A percentile compares a stretch with the other conserved stretches of the same genome.
Evolutionary conservation across 225 moss, liverwort and hornwort species (phyloP).

Genomic region (Bryum argenteum): DNA sequence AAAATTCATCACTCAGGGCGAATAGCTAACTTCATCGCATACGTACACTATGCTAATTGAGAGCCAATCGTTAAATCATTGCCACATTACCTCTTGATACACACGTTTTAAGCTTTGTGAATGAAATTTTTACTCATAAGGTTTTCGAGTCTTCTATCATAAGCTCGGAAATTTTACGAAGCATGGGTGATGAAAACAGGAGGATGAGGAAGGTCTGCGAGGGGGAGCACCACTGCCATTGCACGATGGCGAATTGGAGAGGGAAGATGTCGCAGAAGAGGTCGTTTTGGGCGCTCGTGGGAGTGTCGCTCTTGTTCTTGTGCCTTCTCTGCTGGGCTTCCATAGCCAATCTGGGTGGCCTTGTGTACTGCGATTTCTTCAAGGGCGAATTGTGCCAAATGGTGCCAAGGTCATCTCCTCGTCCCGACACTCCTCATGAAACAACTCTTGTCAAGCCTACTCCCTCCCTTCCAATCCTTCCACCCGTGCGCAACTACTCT

Average conservation of each 20-base stretch:
- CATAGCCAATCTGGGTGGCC: conserved; percentile 33
- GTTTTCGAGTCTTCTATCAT: too few species aligned
- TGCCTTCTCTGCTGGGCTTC: conserved; percentile 42
- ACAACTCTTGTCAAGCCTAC: background rate
- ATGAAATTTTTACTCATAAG: too few species aligned
- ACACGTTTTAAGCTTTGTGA: background rate
- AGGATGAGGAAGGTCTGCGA: conserved; percentile 38
- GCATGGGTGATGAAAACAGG: conserved; percentile 12
- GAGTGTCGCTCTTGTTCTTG: conserved; percentile 39
- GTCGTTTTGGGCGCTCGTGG: conserved; percentile 35
- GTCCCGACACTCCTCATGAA: background rate
- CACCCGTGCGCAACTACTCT: conserved; percentile 30
- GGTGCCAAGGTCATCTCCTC: conserved; percentile 23
- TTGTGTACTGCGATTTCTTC: conserved; percentile 31
- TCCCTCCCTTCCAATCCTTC: conserved; percentile 28
- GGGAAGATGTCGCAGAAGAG: conserved; percentile 44
- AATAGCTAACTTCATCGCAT: background rate
- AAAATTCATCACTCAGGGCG: background rate
- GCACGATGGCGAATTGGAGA: conserved; percentile 29
- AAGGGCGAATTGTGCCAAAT: conserved; percentile 30
- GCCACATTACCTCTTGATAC: too few species aligned
- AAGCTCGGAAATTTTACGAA: too few species aligned
- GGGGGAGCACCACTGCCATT: conserved; percentile 22
- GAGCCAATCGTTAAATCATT: background rate
- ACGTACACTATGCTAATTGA: background rate